Evolutionary conservation across 495 filamentous ascomycete species (phyloP).

Genomic region (Trichocladium uniseriatum): DNA sequence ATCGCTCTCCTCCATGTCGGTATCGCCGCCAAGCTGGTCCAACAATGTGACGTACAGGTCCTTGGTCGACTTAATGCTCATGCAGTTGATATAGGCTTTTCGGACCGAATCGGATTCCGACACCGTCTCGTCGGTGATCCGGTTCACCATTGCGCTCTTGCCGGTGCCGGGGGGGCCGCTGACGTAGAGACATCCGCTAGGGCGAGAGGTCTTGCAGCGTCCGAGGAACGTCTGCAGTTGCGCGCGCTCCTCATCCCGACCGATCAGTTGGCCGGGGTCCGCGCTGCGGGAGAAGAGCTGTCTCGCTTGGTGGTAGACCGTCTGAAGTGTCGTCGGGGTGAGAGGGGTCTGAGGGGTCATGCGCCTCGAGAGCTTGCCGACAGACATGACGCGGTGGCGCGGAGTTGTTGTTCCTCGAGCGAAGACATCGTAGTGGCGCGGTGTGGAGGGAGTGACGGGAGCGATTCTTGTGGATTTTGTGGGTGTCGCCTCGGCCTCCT

Average conservation of each 20-base stretch:
- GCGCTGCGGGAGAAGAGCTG: slow-evolving; percentile 75
- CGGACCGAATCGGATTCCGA: slow-evolving; percentile 43
- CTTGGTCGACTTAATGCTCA: slow-evolving; percentile 77
- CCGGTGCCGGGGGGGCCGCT: slow-evolving; percentile 94
- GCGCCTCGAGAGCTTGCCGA: slow-evolving; percentile 42
- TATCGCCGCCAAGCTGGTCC: slow-evolving; percentile 36
- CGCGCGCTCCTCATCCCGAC: slow-evolving; percentile 68
- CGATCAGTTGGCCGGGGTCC: slow-evolving; percentile 66
- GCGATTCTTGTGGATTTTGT: slow-evolving; percentile 18
- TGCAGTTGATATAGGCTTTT: slow-evolving; percentile 83
- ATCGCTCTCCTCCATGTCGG: slow-evolving; percentile 39
- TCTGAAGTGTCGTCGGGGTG: slow-evolving; percentile 53
- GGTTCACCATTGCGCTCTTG: slow-evolving; percentile 84
- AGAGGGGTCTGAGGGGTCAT: slow-evolving; percentile 51
- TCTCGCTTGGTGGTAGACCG: slow-evolving; percentile 79
- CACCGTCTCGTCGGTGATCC: slow-evolving; percentile 54
- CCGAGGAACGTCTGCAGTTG: slow-evolving; percentile 63
- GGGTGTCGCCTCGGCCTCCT: slow-evolving; percentile 21
- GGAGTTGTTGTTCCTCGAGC: slow-evolving; percentile 37
- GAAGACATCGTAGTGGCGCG: slow-evolving; percentile 47
- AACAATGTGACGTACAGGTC: slow-evolving; percentile 73
- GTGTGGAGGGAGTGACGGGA: slow-evolving; percentile 58
- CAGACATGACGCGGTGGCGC: slow-evolving; percentile 41
- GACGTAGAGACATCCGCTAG: slow-evolving; percentile 85
- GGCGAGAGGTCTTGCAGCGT: slow-evolving; percentile 46